A percentile compares a stretch with the other conserved stretches of the same genome.
Evolutionary conservation across 2,329 filamentous ascomycete genomes (phyloP).

Genomic region (Alternaria novae-zelandiae): DNA sequence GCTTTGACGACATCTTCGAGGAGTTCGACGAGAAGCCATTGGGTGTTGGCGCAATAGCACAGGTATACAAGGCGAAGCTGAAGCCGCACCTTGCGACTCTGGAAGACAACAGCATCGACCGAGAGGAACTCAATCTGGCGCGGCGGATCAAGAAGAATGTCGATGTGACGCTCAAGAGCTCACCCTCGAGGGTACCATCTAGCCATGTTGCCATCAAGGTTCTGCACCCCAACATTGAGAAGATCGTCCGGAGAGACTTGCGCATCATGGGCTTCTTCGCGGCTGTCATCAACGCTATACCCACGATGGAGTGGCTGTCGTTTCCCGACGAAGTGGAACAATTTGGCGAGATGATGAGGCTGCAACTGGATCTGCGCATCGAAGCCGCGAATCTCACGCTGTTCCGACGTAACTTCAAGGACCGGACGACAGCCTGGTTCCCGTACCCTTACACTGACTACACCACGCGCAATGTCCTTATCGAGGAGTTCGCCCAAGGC

Average conservation of each 20-base stretch:
- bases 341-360: conserved; percentile 97
- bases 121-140: conserved; percentile 64
- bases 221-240: conserved; percentile 88
- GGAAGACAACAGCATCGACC: conserved; percentile 61
- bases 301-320: conserved; percentile 96
- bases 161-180: conserved; percentile 84
- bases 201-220: conserved; percentile 96
- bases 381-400: conserved; percentile 88
- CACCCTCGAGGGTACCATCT: conserved; percentile 83
- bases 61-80: conserved; percentile 95
- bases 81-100: conserved; percentile 76
- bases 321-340: conserved; percentile 92
- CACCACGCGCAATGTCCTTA: conserved; percentile 87
- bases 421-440: conserved; percentile 93
- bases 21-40: conserved; percentile 91
- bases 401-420: conserved; percentile 89
- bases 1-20: conserved; percentile 91
- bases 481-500: conserved; percentile 95
- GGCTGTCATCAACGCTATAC: conserved; percentile 79
- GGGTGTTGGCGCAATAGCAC: conserved; percentile 93
- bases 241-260: conserved; percentile 86
- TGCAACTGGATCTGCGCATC: conserved; percentile 95
- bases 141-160: conserved; percentile 80
- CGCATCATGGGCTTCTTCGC: conserved; percentile 96
- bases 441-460: conserved; percentile 93